These are phyloP conservation scores for Cladochytrium tenue DNA, from an alignment of 371 early-diverging fungal species.

Conservation along the genomic window DNA sequence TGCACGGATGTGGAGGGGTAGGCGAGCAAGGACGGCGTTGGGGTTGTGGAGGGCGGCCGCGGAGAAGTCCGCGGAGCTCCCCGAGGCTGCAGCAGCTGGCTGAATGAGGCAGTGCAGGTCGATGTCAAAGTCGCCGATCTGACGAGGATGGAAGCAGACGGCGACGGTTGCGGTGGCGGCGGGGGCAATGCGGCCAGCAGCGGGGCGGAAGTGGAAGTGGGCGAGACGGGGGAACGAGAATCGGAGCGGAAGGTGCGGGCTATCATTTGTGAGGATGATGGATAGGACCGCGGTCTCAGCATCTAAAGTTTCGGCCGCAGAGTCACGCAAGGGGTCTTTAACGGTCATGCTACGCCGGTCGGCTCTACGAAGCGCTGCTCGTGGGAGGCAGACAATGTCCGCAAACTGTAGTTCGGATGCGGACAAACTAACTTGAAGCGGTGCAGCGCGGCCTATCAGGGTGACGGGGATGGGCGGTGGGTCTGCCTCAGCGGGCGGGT, in stretches of 20 bases:
- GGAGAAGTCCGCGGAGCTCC: no score
- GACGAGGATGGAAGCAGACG: constrained; percentile 39
- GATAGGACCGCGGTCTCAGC: background rate
- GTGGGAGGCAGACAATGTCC: background rate
- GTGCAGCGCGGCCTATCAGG: constrained; percentile 36
- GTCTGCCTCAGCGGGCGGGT: constrained; percentile 18
- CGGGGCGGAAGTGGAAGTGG: constrained; percentile 36
- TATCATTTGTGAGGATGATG: constrained; percentile 25
- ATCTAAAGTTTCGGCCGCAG: background rate
- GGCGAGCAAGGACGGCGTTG: no score
- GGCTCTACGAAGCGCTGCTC: no score
- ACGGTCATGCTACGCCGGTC: no score
- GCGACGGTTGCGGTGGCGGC: constrained; percentile 18
- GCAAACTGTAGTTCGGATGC: constrained; percentile 18
- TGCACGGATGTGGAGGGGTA: background rate
- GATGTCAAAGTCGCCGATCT: constrained; percentile 37
- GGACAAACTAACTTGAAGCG: constrained; percentile 23
- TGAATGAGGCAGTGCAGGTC: constrained; percentile 27
- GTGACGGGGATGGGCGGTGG: constrained; percentile 37
- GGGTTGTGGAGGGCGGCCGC: no score
- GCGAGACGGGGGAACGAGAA: constrained; percentile 31
- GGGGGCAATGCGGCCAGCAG: constrained; percentile 25
- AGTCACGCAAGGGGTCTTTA: no score
- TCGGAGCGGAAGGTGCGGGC: constrained; percentile 24
- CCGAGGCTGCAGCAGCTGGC: no score